These are phyloP conservation scores for Microcyclosporella mali DNA, from an alignment of 2,329 filamentous ascomycete genomes.

Conservation along the genomic window DNA sequence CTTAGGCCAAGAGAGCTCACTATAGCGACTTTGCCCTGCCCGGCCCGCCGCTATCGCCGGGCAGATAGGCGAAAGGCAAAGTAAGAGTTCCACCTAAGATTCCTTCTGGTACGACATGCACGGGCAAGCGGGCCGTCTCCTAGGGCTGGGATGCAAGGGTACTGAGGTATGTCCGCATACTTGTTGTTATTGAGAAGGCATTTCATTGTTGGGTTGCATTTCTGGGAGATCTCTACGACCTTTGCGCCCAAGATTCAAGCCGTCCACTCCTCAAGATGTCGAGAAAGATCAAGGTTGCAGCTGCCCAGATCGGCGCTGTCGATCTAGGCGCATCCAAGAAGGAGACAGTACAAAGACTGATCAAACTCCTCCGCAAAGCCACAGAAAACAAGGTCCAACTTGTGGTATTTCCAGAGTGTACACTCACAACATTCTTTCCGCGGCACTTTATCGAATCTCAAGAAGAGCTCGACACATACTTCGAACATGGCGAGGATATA, in stretches of 20 bases:
- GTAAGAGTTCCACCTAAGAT: too few relatives aligned
- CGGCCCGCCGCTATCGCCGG: too few relatives aligned
- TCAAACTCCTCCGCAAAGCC: constrained; percentile 45
- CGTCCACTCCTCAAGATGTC: constrained; percentile 27
- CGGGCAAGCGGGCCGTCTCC: constrained; percentile 2
- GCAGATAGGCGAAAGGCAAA: too few relatives aligned
- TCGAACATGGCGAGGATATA: constrained; percentile 45
- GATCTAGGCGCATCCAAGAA: constrained; percentile 38
- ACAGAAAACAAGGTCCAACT: constrained; percentile 42
- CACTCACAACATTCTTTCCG: constrained; percentile 54
- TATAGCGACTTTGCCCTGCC: too few relatives aligned
- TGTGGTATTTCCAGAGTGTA: constrained; percentile 50
- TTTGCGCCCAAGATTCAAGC: too few relatives aligned
- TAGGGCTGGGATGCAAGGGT: too few relatives aligned
- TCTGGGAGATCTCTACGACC: too few relatives aligned
- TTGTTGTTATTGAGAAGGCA: too few relatives aligned
- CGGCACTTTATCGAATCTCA: constrained; percentile 36
- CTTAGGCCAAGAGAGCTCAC: too few relatives aligned
- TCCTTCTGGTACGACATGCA: constrained; percentile 1
- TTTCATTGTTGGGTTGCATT: too few relatives aligned
- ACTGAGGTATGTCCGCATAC: too few relatives aligned
- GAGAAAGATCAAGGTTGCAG: constrained; percentile 44
- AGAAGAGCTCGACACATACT: constrained; percentile 44
- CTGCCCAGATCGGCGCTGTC: constrained; percentile 49
- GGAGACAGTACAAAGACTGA: constrained; percentile 45